Base-by-base conservation (phyloP, 768 basidiomycete species). In the Boletus vinaceobasis region DNA sequence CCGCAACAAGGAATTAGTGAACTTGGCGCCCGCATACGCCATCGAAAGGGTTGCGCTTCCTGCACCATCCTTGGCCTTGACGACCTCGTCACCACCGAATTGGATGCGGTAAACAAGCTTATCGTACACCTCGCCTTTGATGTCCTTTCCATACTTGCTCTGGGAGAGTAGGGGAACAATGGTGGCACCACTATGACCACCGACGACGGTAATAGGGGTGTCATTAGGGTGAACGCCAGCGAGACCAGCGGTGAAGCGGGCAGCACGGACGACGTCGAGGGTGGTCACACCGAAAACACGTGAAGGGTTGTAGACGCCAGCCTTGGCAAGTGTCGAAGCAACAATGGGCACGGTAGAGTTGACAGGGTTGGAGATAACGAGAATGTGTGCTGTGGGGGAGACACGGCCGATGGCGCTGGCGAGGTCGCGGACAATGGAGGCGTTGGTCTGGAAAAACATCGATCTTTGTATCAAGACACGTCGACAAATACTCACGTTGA, bases 281-380 rank as follows among this genome's bases (percentile, higher is more conserved):
- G 95, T 93, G 69, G 96, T 98, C 59, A 99, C 88, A 81, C 96
- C 97, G 72, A 97, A 98, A 65, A 98, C 72, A 62, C 82, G 88
- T 56, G 77, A 76, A 52, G 93, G 92, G 79, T 99, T 85, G 77
- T 89, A 98, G 56, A 90, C 90, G 57, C 94, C 94, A 13, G 88
- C 88, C 73, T 93, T 90, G 76, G 90, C 84, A 71, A 97, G 87
- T 55, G 90, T 89, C 62, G 86, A 82, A 43, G 94, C 93, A 62
- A 97, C 94, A 65, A 99, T 97, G 65, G 97, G 96, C 56, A 98
- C 97, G 58, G 97, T 98, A 48, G 89, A 91, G 81, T 92, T 93
- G 80, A 97, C 96, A 51, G 96, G 96, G 86, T 99, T 99, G 65
- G 95, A 96, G 75, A 99, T 99, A 75, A 98, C 87, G 62, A 93